phyloP scores from a whole-genome alignment of 2,329 filamentous ascomycete genomes.

The Chrysoporthe austroafricana region DNA sequence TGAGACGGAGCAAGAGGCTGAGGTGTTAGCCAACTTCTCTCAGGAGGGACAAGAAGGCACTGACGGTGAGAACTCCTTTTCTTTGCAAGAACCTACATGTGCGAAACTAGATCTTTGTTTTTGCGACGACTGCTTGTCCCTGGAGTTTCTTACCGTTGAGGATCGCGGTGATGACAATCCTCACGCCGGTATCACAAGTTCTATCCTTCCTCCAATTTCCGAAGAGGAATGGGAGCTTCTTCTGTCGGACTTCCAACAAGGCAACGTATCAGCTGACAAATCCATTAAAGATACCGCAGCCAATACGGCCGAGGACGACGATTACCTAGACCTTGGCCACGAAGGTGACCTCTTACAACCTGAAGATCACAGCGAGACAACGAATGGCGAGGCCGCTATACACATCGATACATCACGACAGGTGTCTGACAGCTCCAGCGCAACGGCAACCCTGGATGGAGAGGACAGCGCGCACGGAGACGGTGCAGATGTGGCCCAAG shows the following conservation, averaged over 20 bases:
- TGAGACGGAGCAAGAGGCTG: constrained; percentile 8
- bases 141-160: background rate
- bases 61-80: constrained; percentile 25
- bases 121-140: constrained; percentile 17
- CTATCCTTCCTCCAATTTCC: constrained; percentile 5
- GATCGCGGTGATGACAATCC: background rate
- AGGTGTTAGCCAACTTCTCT: constrained; percentile 2
- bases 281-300: constrained; percentile 10
- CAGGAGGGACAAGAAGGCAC: constrained; percentile 16
- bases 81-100: constrained; percentile 11
- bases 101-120: constrained; percentile 12
- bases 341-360: constrained; percentile 12
- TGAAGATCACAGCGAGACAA: constrained; percentile 4
- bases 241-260: background rate
- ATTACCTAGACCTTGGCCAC: constrained; percentile 25
- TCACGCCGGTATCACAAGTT: background rate
- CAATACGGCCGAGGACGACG: constrained; percentile 28
- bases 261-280: constrained; percentile 20
- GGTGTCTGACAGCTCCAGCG: constrained; percentile 34
- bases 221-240: constrained; percentile 8
- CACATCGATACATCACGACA: constrained; percentile 11
- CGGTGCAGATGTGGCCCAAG: constrained; percentile 33
- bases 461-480: constrained; percentile 45
- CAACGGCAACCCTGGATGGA: constrained; percentile 38
- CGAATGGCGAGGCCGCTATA: constrained; percentile 5